Percentiles rank a stretch among this genome's conserved stretches.
These are phyloP conservation scores for Quillaja saponaria DNA, from an alignment of 306 rosid species.

Conservation along the genomic window DNA sequence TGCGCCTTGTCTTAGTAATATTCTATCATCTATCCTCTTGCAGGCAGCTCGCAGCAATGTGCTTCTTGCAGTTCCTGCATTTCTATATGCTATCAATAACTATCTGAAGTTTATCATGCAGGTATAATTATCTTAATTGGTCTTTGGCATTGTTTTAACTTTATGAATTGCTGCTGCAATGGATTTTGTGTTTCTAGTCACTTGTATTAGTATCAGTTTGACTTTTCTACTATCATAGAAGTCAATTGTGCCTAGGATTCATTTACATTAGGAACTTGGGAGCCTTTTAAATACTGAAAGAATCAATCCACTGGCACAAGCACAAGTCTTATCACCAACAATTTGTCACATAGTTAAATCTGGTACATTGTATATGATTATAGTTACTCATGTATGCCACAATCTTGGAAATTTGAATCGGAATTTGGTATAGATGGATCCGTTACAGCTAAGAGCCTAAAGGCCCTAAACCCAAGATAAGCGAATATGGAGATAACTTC, in stretches of 20 bases:
- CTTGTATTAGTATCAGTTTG: background rate
- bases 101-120: slow-evolving; percentile 98
- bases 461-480: too few relatives aligned
- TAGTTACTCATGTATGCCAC: too few relatives aligned
- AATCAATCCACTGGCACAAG: background rate
- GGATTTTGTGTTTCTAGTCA: background rate
- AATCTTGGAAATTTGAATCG: too few relatives aligned
- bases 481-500: too few relatives aligned
- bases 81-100: slow-evolving; percentile 92
- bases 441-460: too few relatives aligned
- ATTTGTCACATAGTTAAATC: too few relatives aligned
- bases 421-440: too few relatives aligned
- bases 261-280: background rate
- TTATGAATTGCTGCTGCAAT: background rate
- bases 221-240: background rate
- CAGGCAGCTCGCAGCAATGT: slow-evolving; percentile 96
- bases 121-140: slow-evolving; percentile 45
- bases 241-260: slow-evolving; percentile 3
- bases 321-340: background rate
- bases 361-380: too few relatives aligned
- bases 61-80: slow-evolving; percentile 97
- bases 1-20: background rate
- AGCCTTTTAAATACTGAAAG: background rate
- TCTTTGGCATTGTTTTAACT: background rate
- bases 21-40: slow-evolving; percentile 34